Percentiles rank a stretch among this genome's conserved stretches.
phyloP scores from a whole-genome alignment of 768 basidiomycete genomes.

The Suillus subalutaceus region DNA sequence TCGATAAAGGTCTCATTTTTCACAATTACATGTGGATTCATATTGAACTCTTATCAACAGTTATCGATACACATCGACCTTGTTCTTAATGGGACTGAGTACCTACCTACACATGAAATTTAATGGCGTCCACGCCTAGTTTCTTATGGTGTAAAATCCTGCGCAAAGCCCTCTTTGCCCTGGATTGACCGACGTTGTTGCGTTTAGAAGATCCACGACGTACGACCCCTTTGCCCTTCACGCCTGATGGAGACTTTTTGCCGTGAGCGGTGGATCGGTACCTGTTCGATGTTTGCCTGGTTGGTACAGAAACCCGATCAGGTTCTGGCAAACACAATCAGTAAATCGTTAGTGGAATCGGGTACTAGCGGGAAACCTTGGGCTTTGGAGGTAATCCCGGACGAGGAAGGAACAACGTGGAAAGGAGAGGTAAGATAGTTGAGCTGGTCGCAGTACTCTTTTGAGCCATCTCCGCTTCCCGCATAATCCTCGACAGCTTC shows the following conservation, averaged over 20 bases:
- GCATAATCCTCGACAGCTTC: conserved; percentile 16
- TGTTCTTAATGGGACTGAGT: background rate
- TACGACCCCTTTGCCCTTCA: conserved; percentile 23
- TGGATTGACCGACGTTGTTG: conserved; percentile 21
- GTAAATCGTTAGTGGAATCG: background rate
- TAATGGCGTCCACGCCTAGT: background rate
- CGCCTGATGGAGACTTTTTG: conserved; percentile 15
- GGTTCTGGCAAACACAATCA: background rate
- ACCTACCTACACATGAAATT: background rate
- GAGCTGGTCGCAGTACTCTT: background rate
- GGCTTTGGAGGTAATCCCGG: background rate
- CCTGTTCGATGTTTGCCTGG: conserved; percentile 12
- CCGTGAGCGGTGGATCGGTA: conserved; percentile 20
- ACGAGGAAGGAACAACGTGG: conserved; percentile 4
- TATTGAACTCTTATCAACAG: too few species aligned
- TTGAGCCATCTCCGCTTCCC: background rate
- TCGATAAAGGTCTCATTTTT: too few species aligned
- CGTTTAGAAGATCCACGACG: conserved; percentile 32
- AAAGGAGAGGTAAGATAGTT: conserved; percentile 15
- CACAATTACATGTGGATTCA: too few species aligned
- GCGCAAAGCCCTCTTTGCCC: conserved; percentile 16
- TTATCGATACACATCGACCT: too few species aligned
- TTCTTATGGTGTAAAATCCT: conserved; percentile 8
- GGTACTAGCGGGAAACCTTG: background rate
- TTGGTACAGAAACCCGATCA: background rate